Conservation (phyloP, 2,329 filamentous ascomycete genomes). For the Macrophomina phaseolina region DNA sequence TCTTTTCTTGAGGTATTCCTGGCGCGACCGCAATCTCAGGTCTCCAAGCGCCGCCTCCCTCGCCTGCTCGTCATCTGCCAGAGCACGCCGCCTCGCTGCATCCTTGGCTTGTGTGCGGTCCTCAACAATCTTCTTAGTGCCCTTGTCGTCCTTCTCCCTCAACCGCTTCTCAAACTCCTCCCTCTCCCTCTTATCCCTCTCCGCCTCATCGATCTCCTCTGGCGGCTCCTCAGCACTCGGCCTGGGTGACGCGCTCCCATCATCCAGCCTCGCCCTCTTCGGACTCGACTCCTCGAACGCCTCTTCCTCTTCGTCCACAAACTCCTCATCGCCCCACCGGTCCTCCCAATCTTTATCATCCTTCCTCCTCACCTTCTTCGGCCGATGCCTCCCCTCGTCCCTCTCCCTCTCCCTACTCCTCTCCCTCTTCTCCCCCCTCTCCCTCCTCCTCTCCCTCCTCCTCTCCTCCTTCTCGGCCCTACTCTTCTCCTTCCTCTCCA, state of each 20-base stretch:
- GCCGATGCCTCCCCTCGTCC: constrained; percentile 42
- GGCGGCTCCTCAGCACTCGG: constrained; percentile 49
- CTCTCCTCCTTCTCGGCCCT: constrained; percentile 36
- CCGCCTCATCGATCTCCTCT: constrained; percentile 29
- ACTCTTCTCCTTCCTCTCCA: constrained; percentile 31
- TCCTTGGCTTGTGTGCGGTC: constrained; percentile 61
- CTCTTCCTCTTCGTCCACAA: constrained; percentile 57
- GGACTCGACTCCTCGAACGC: constrained; percentile 71
- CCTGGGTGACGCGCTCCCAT: constrained; percentile 58
- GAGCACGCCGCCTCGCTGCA: constrained; percentile 64
- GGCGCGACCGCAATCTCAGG: constrained; percentile 80
- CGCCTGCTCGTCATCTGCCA: constrained; percentile 69
- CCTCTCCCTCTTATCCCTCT: constrained; percentile 65
- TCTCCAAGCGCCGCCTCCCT: constrained; percentile 77
- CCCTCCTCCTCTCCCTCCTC: constrained; percentile 40
- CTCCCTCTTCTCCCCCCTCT: constrained; percentile 42
- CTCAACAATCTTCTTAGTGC: constrained; percentile 71
- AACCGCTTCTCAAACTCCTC: constrained; percentile 81
- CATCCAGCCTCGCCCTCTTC: constrained; percentile 59
- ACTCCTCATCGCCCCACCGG: constrained; percentile 81
- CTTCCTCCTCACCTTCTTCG: constrained; percentile 51
- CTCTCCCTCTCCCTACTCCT: constrained; percentile 40
- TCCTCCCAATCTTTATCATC: constrained; percentile 70
- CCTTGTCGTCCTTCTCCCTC: constrained; percentile 71
- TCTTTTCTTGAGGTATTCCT: constrained; percentile 92